A percentile compares a stretch with the other conserved stretches of the same genome.
These are phyloP conservation scores for Jatropha curcas DNA, from an alignment of 345 rosid species.

Conservation along the genomic window DNA sequence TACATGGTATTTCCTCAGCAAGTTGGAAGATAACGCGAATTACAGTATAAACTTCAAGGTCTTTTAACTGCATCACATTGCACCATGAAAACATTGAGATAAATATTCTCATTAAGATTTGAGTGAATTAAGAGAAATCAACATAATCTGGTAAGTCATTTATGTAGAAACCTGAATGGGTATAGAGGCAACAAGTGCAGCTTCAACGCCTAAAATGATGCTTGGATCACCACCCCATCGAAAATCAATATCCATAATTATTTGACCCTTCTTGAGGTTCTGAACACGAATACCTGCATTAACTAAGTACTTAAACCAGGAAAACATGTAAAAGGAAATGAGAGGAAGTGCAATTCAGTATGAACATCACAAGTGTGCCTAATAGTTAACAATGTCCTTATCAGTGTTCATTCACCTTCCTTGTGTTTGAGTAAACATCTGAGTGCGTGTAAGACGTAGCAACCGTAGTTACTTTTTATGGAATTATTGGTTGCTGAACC, in stretches of 20 bases:
- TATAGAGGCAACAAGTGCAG: conserved; percentile 95
- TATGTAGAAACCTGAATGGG: conserved; percentile 84
- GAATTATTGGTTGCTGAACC: not conserved
- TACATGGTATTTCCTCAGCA: conserved; percentile 95
- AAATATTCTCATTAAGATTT: conserved; percentile 5
- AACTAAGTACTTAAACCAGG: conserved; percentile 23
- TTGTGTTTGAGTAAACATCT: not conserved
- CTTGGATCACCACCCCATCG: conserved; percentile 99
- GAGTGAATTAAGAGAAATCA: not conserved
- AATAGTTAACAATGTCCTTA: not conserved
- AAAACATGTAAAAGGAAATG: not conserved
- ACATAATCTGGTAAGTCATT: not conserved
- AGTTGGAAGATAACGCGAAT: conserved; percentile 97
- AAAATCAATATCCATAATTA: conserved; percentile 93
- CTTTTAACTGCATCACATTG: conserved; percentile 71
- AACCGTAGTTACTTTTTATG: not conserved
- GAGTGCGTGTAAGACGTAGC: not conserved
- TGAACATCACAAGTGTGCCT: not conserved
- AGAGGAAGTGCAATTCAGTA: conserved; percentile 2
- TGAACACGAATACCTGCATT: conserved; percentile 93
- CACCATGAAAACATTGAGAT: conserved; percentile 15
- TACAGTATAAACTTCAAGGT: conserved; percentile 94
- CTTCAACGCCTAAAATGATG: conserved; percentile 86
- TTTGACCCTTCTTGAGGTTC: conserved; percentile 94
- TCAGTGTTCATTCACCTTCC: not conserved